Base-by-base conservation (phyloP, 805 yeast genomes). In the Maudiozyma turicensis region DNA sequence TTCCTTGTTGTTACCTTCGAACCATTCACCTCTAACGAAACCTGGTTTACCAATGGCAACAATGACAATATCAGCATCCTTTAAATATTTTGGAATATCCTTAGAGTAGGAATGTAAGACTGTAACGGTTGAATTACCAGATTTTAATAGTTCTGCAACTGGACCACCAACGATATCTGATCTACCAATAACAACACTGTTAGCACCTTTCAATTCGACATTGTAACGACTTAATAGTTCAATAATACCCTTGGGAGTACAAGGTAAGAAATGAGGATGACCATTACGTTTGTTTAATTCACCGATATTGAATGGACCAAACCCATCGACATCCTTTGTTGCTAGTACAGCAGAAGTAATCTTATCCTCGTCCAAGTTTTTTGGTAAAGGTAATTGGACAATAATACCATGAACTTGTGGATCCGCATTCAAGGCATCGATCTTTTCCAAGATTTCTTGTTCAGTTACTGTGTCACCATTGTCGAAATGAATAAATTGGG, bases 101-200 rank as follows among this genome's bases (percentile, higher is more conserved):
- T 73, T 61, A 26, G 96, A 78, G 62, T 77, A 75, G 13, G 95
- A 82, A 63, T 90, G 98, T 54, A 89, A 75, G 50, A 82, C 79
- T 3, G 96, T 88, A 40, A 91, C 98, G 1, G 98, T 91, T 46
- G 88, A 84, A 63, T 90, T 88, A 50, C 76, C 78, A 51, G 84
- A 80, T 58, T 84, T 82, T 61, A 91, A 76, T 65, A 91, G 72
- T 53, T 86, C 81, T 5, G 96, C 85, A 11, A 90, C 89, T 39
- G 99, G 99, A 45, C 85, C 81, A 50, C 99, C 99, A 38, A 91
- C 99, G 58, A 91, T 91, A 64, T 93, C 97, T 20, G 95, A 86
- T 64, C 98, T 80, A 48, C 99, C 98, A 52, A 93, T 72, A 26
- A 91, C 98, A 50, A 90, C 95, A 15, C 95, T 95, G 53, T 76